These are phyloP conservation scores for Jacaranda copaia DNA, from an alignment of 257 asterid species.

Conservation along the genomic window DNA sequence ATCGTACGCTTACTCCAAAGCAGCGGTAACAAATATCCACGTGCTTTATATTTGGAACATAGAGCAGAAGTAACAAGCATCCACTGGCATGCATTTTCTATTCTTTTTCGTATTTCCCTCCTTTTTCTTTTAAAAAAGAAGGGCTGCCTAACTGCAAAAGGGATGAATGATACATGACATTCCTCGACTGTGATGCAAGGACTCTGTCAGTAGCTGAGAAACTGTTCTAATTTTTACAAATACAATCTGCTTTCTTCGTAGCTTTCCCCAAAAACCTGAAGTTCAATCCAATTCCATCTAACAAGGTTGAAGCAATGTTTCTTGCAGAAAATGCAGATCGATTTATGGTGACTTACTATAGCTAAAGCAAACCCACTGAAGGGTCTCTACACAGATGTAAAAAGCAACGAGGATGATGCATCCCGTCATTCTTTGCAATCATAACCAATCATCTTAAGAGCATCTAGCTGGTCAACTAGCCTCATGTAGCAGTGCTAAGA, in stretches of 20 bases:
- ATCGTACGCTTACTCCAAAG: background rate
- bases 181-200: background rate
- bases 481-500: conserved; percentile 50
- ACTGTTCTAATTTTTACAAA: conserved; percentile 16
- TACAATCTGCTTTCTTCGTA: conserved; percentile 1
- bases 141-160: background rate
- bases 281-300: conserved; percentile 8
- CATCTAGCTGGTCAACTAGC: conserved; percentile 36
- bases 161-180: background rate
- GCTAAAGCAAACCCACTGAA: too few species aligned
- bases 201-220: background rate
- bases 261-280: conserved; percentile 2
- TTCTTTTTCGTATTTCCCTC: background rate
- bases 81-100: background rate
- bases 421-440: background rate
- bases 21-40: background rate
- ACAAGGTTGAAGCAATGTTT: background rate
- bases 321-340: background rate
- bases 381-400: background rate
- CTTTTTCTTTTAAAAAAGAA: background rate
- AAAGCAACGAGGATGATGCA: background rate
- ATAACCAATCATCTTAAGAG: background rate
- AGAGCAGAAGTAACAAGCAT: background rate
- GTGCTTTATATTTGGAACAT: background rate
- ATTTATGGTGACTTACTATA: background rate